Percentiles rank a stretch among this genome's conserved stretches.
These are phyloP conservation scores for Cladosporium sp. DNA, from an alignment of 2,329 filamentous ascomycete species.

Conservation along the genomic window DNA sequence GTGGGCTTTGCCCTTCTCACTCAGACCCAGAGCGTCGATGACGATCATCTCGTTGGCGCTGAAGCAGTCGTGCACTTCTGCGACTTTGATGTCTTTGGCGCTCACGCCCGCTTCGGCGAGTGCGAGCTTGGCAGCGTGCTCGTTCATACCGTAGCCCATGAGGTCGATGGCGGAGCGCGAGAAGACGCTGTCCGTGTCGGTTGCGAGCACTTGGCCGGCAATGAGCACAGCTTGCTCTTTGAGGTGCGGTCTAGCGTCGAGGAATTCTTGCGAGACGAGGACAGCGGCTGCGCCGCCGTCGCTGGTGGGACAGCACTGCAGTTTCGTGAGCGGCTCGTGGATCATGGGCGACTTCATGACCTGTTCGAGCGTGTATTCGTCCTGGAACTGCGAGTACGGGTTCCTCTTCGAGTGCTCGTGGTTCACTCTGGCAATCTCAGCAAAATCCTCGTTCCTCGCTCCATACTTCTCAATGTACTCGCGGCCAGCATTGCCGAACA, in stretches of 20 bases:
- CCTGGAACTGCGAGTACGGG: constrained; percentile 95
- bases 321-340: constrained; percentile 83
- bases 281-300: constrained; percentile 88
- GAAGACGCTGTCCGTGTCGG: constrained; percentile 76
- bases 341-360: constrained; percentile 72
- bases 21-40: constrained; percentile 78
- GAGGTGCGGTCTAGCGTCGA: constrained; percentile 78
- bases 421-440: constrained; percentile 89
- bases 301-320: constrained; percentile 97
- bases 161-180: constrained; percentile 78
- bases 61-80: constrained; percentile 96
- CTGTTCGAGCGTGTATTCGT: constrained; percentile 85
- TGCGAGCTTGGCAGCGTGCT: constrained; percentile 65
- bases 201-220: constrained; percentile 82
- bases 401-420: constrained; percentile 88
- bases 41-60: constrained; percentile 89
- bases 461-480: constrained; percentile 98
- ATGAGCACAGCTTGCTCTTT: constrained; percentile 79
- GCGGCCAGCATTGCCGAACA: constrained; percentile 89
- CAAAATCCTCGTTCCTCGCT: constrained; percentile 80
- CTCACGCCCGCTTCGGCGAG: constrained; percentile 65
- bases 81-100: constrained; percentile 70
- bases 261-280: constrained; percentile 82
- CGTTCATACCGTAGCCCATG: constrained; percentile 82
- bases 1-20: constrained; percentile 76